Percentiles rank a stretch among this genome's conserved stretches.
Conservation (phyloP, 176 grass and related monocot genomes). For the Hordeum marinum region DNA sequence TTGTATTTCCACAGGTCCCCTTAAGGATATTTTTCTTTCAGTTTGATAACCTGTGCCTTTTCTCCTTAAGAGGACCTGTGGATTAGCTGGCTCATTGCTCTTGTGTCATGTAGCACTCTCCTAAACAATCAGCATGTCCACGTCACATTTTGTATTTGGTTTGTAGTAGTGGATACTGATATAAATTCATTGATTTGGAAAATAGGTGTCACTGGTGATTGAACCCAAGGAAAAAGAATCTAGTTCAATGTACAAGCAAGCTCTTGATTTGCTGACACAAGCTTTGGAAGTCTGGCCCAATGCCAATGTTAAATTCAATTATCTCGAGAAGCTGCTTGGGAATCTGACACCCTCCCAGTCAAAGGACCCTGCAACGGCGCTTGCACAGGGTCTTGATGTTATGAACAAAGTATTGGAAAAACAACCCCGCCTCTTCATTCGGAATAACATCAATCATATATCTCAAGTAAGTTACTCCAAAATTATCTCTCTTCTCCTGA, state of each 20-base stretch:
- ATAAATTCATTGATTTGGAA: slow-evolving; percentile 22
- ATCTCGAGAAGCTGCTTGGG: slow-evolving; percentile 92
- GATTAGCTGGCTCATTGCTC: background rate
- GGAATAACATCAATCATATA: slow-evolving; percentile 98
- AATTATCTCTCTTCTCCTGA: slow-evolving; percentile 10
- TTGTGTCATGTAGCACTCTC: background rate
- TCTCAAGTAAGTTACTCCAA: slow-evolving; percentile 64
- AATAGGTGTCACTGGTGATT: slow-evolving; percentile 90
- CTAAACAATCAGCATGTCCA: slow-evolving; percentile 1
- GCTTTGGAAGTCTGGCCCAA: slow-evolving; percentile 98
- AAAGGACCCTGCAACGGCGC: slow-evolving; percentile 89
- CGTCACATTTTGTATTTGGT: background rate
- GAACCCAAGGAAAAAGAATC: slow-evolving; percentile 98
- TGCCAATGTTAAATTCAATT: slow-evolving; percentile 99
- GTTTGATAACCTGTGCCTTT: background rate
- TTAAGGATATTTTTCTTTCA: background rate
- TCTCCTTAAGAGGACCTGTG: background rate
- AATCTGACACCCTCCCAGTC: slow-evolving; percentile 83
- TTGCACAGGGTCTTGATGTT: slow-evolving; percentile 99
- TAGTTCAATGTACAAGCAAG: slow-evolving; percentile 93
- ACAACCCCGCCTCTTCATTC: slow-evolving; percentile 92
- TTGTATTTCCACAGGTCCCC: too few relatives aligned
- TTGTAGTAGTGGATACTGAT: background rate
- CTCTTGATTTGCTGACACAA: slow-evolving; percentile 86
- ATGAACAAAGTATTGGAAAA: slow-evolving; percentile 99